Conservation (phyloP, 2,329 filamentous ascomycete species). For the Penicillium sp. region DNA sequence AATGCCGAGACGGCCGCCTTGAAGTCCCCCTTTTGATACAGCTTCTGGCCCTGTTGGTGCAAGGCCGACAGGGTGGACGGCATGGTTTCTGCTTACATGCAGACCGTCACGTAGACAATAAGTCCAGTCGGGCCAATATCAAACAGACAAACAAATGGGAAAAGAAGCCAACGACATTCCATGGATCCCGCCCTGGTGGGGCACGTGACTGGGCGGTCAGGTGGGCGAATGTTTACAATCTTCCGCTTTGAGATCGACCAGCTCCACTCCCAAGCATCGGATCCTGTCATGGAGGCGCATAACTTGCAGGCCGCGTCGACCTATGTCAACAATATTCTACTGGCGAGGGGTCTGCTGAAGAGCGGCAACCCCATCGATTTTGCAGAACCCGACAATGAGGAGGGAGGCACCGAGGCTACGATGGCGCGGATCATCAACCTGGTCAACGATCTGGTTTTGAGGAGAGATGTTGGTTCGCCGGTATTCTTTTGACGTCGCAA, state of each 20-base stretch:
- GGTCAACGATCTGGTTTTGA: constrained; percentile 88
- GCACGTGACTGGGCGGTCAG: constrained; percentile 23
- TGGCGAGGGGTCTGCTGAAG: constrained; percentile 66
- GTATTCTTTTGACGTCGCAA: constrained; percentile 1
- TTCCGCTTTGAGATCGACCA: constrained; percentile 42
- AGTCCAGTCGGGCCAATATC: neutral
- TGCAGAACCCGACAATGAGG: constrained; percentile 67
- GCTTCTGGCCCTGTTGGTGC: constrained; percentile 47
- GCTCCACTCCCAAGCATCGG: constrained; percentile 18
- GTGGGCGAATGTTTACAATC: constrained; percentile 46
- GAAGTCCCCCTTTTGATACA: constrained; percentile 51
- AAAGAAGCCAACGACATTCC: constrained; percentile 2
- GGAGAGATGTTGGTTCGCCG: constrained; percentile 73
- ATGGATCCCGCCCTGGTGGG: constrained; percentile 11
- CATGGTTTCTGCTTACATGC: constrained; percentile 9
- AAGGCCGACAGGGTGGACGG: constrained; percentile 26
- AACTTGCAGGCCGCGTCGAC: constrained; percentile 65
- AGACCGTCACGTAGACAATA: neutral
- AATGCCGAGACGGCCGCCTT: constrained; percentile 48
- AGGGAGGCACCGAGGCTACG: constrained; percentile 64
- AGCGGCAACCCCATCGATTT: constrained; percentile 73
- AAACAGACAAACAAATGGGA: neutral
- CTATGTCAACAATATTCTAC: constrained; percentile 68
- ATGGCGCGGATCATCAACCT: constrained; percentile 90
- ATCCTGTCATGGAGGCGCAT: constrained; percentile 46